Evolutionary conservation across 1,284 basidiomycete species (phyloP), one percentile per base, ranked within the genome.

Genomic region (Hemileia vastatrix): DNA sequence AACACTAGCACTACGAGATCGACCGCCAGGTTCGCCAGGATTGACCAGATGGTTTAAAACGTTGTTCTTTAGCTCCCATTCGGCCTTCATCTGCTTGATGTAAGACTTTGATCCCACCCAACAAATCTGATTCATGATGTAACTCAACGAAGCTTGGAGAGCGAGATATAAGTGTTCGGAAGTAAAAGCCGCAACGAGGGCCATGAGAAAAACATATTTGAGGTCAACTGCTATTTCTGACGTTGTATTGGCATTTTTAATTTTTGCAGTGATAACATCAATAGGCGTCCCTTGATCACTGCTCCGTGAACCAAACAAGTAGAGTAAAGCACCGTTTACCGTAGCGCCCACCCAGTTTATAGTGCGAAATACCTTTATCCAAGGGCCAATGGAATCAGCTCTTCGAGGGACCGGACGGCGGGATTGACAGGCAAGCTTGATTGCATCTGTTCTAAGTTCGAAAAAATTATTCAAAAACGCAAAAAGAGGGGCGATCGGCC

Each of bases 381-480:
- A 98, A 0, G 91, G 87, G 0, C 94, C 94, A 67, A 97, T 91
- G 3, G 86, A 87, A 72, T 95, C 92, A 9, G 87, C 86, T 6
- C 93, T 84, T 13, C 81, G 78, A 0, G 94, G 92, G 43, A 95
- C 81, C 1, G 94, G 90, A 18, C 91, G 82, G 9, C 90, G 83
- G 55, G 84, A 82, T 72, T 95, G 92, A 13, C 86, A 83, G 5
- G 86, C 85, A 73, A 98, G 87, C 80, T 98, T 98, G 81, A 94
- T 87, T 1, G 94, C 92, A 75, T 98, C 95, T 1, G 86, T 88
- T 27, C 93, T 84, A 6, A 93, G 78, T 77, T 98, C 95, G 68
- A 98, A 80, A 27, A 62, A 62, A 24, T 62, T 62, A 33, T 62
- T 62, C 55, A 76, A 66, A 27, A 73, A 71, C 1, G 68, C 71